Percentiles rank a stretch among this genome's conserved stretches.
These are phyloP conservation scores for Golubevia sp. DNA, from an alignment of 1,284 basidiomycete species.

Conservation along the genomic window DNA sequence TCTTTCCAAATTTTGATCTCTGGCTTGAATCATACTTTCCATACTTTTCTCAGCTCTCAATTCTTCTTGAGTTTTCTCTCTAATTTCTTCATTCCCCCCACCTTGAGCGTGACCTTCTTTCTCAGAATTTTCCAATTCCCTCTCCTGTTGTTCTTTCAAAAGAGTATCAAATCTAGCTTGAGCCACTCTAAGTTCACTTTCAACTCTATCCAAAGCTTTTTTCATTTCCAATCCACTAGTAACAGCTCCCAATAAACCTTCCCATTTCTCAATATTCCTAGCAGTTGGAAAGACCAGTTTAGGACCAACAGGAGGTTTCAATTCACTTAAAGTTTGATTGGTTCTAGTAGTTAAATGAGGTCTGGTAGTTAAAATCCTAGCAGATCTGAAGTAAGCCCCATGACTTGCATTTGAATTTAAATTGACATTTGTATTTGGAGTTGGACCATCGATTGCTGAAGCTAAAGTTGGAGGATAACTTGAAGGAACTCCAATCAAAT, in stretches of 20 bases:
- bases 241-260: constrained; percentile 56
- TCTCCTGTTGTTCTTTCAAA: constrained; percentile 2
- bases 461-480: constrained; percentile 41
- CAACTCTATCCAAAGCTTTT: constrained; percentile 51
- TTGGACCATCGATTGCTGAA: constrained; percentile 12
- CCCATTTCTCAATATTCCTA: constrained; percentile 58
- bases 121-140: not conserved
- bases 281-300: constrained; percentile 53
- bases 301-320: constrained; percentile 37
- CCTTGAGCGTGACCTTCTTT: not conserved
- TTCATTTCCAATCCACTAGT: constrained; percentile 54
- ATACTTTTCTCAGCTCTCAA: not conserved
- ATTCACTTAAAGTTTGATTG: constrained; percentile 42
- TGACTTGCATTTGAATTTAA: constrained; percentile 36
- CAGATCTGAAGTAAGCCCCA: constrained; percentile 54
- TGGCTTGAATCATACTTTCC: not conserved
- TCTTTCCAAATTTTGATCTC: not conserved
- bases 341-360: constrained; percentile 38
- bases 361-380: constrained; percentile 48
- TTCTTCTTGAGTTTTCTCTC: not conserved
- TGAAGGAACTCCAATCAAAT: constrained; percentile 52
- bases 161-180: constrained; percentile 6
- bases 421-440: constrained; percentile 14
- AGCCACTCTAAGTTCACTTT: constrained; percentile 21
- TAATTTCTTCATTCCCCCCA: not conserved